Percentiles rank a stretch among this genome's conserved stretches.
phyloP scores from a whole-genome alignment of 768 basidiomycete genomes.

The Kwoniella pini region DNA sequence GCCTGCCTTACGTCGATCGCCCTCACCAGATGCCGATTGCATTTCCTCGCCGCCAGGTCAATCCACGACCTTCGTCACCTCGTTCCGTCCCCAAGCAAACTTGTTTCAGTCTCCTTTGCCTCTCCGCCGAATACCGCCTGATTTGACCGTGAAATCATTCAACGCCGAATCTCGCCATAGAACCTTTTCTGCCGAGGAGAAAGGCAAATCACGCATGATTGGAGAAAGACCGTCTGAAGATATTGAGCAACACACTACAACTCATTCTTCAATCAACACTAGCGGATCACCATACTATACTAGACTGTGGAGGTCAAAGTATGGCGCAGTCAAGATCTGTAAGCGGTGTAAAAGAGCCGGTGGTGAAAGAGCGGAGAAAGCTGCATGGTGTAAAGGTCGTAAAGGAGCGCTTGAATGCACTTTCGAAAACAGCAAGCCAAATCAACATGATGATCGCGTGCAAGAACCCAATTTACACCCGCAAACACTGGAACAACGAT shows the following conservation, averaged over 20 bases:
- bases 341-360: slow-evolving; percentile 14
- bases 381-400: slow-evolving; percentile 1
- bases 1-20: background rate
- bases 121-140: too few species aligned
- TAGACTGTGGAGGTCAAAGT: slow-evolving; percentile 3
- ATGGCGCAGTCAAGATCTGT: slow-evolving; percentile 5
- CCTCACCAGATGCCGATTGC: background rate
- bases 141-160: too few species aligned
- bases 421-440: background rate
- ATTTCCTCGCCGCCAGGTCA: too few species aligned
- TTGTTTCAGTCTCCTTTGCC: too few species aligned
- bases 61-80: too few species aligned
- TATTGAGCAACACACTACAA: background rate
- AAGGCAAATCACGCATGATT: slow-evolving; percentile 31
- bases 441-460: too few species aligned
- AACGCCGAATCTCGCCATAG: too few species aligned
- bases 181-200: too few species aligned
- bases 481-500: too few species aligned
- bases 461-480: too few species aligned
- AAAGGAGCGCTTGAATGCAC: background rate
- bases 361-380: slow-evolving; percentile 15
- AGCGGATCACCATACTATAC: slow-evolving; percentile 12
- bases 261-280: background rate
- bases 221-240: slow-evolving; percentile 15
- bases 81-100: too few species aligned